These are phyloP conservation scores for Cryphonectria radicalis DNA, from an alignment of 2,329 filamentous ascomycete genomes.

Conservation along the genomic window DNA sequence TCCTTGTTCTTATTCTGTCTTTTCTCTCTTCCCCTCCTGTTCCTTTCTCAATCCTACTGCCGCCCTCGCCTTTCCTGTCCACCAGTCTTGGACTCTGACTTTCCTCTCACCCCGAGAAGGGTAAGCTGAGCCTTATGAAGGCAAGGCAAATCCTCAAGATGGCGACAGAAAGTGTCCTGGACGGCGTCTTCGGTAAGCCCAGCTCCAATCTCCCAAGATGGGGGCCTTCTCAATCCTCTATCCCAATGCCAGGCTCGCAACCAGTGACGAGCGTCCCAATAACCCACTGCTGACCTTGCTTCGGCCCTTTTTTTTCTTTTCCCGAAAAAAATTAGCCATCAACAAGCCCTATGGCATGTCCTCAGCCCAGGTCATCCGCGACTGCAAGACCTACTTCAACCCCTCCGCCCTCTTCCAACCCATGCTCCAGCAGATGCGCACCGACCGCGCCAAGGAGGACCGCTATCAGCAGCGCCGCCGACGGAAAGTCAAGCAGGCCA, in stretches of 20 bases:
- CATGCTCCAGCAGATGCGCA: slow-evolving; percentile 69
- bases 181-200: slow-evolving; percentile 62
- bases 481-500: slow-evolving; percentile 57
- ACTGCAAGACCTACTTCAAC: slow-evolving; percentile 84
- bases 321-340: slow-evolving; percentile 58
- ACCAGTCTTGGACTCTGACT: not conserved
- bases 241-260: not conserved
- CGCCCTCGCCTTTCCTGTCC: not conserved
- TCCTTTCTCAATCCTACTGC: not conserved
- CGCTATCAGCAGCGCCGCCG: slow-evolving; percentile 64
- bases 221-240: not conserved
- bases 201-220: not conserved
- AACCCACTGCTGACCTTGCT: not conserved
- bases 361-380: slow-evolving; percentile 88
- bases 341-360: slow-evolving; percentile 88
- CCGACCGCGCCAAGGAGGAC: slow-evolving; percentile 59
- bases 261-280: not conserved
- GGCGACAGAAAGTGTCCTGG: slow-evolving; percentile 57
- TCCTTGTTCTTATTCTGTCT: not conserved
- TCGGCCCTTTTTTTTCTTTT: not conserved
- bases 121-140: slow-evolving; percentile 27
- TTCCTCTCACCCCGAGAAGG: not conserved
- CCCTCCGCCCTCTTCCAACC: slow-evolving; percentile 79
- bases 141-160: slow-evolving; percentile 48
- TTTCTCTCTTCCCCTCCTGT: not conserved